These are phyloP conservation scores for Mucor irregularis DNA, from an alignment of 371 early-diverging fungal genomes.

Conservation along the genomic window DNA sequence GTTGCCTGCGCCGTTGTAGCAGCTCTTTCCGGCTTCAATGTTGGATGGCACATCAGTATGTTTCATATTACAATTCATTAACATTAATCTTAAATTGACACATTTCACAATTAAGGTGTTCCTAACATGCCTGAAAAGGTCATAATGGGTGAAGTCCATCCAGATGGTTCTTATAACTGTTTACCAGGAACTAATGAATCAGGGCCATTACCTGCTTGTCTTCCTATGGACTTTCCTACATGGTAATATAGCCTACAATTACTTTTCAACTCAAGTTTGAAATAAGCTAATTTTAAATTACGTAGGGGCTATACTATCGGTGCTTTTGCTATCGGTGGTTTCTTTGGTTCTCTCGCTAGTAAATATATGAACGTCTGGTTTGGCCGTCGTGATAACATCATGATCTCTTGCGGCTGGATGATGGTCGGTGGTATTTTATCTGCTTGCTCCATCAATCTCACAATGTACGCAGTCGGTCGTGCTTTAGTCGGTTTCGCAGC, in stretches of 20 bases:
- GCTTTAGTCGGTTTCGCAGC: slow-evolving; percentile 84
- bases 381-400: slow-evolving; percentile 42
- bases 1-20: slow-evolving; percentile 38
- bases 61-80: not conserved
- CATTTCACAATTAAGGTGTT: slow-evolving; percentile 29
- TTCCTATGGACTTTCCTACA: slow-evolving; percentile 41
- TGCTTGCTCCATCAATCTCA: slow-evolving; percentile 35
- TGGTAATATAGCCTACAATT: slow-evolving; percentile 24
- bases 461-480: slow-evolving; percentile 72
- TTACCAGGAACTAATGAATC: slow-evolving; percentile 20
- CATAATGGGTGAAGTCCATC: slow-evolving; percentile 26
- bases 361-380: slow-evolving; percentile 41
- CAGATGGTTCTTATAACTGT: slow-evolving; percentile 24
- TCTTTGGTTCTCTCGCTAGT: slow-evolving; percentile 42
- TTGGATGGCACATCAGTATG: slow-evolving; percentile 51
- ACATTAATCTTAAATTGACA: not conserved
- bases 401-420: slow-evolving; percentile 38
- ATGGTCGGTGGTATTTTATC: slow-evolving; percentile 44
- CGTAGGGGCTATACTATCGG: slow-evolving; percentile 48
- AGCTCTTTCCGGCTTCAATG: slow-evolving; percentile 45
- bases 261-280: not conserved
- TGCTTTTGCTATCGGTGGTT: slow-evolving; percentile 49
- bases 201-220: slow-evolving; percentile 38
- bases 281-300: not conserved
- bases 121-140: slow-evolving; percentile 49